Conservation (phyloP, 2,329 filamentous ascomycete genomes). For the Aspergillus fumigatiaffinis region DNA sequence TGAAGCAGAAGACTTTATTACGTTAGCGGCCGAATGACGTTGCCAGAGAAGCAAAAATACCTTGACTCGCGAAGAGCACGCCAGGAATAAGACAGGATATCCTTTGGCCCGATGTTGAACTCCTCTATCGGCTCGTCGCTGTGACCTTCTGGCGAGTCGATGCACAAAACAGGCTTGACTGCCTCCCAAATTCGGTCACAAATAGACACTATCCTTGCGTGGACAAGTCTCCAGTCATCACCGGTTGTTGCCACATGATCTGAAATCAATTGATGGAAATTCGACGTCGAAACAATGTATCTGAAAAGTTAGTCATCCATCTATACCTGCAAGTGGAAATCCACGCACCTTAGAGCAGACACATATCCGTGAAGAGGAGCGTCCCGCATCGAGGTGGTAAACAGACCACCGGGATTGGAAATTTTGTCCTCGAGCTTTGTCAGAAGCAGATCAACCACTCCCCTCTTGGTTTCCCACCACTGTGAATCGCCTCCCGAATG, state of each 20-base stretch:
- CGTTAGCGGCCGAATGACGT: slow-evolving; percentile 18
- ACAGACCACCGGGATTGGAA: slow-evolving; percentile 57
- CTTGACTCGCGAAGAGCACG: slow-evolving; percentile 91
- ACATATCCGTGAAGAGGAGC: slow-evolving; percentile 68
- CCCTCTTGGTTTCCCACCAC: slow-evolving; percentile 38
- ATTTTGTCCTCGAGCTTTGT: slow-evolving; percentile 63
- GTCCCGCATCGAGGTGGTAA: slow-evolving; percentile 63
- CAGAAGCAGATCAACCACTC: slow-evolving; percentile 57
- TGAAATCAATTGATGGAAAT: slow-evolving; percentile 34
- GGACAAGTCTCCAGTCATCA: slow-evolving; percentile 29
- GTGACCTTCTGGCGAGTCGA: slow-evolving; percentile 91
- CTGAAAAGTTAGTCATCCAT: slow-evolving; percentile 21
- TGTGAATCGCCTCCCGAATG: slow-evolving; percentile 9
- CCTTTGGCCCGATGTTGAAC: slow-evolving; percentile 72
- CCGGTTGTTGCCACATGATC: slow-evolving; percentile 11
- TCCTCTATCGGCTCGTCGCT: slow-evolving; percentile 59
- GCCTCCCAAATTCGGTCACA: slow-evolving; percentile 71
- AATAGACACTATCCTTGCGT: slow-evolving; percentile 52
- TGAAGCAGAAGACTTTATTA: slow-evolving; percentile 65
- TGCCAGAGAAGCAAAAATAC: slow-evolving; percentile 42
- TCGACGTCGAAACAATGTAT: slow-evolving; percentile 47
- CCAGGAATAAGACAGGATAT: slow-evolving; percentile 91
- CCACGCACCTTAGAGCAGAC: slow-evolving; percentile 57
- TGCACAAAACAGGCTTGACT: slow-evolving; percentile 75
- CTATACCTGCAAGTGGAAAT: no score